Base-by-base conservation (phyloP, 345 rosid species). In the Mallotus nudiflorus region DNA sequence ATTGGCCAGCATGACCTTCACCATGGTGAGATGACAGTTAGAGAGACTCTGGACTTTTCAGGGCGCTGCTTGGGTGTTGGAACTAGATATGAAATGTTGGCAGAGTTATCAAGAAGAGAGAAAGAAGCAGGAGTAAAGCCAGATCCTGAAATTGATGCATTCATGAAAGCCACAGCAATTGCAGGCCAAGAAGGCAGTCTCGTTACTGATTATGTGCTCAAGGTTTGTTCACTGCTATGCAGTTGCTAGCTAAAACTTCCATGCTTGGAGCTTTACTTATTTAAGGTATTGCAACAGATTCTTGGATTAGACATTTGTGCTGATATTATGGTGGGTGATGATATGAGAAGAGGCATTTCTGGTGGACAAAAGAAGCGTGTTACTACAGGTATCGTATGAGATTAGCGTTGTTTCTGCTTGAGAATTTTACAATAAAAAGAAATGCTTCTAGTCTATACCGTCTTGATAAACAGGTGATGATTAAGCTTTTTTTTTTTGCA, bases 361-460 rank as follows among this genome's bases (percentile, higher is more conserved):
- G 92, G 92, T 3, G 89, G 92, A 53, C 88, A 87, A 52, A 85
- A 82, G 82, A 85, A 85, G 67, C 82, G 91, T 8, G 85, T 85
- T 19, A 87, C 87, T 28, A 87, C 88, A 8, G 91, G 91, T 76
- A 69, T 20, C 50, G 13, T 6, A 4, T 44, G 18, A 49, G 48
- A 61, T 28, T 68, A 42, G 4, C 46, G 9, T 3, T 3, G 11
- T 42, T 42, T 42, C 46, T 42, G 46, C 46, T 42, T 9, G 1
- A 9, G 9, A 42, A 42, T 12, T 4, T 42, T 42, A 1, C 14
- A 9, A 42, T 4, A 4, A 4, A 39, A 4, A 4, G 42, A 9
- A 39, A 39, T 4, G 42, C 9, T 39, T 39, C 9, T 4, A 39
- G 42, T 39, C 9, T 39, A 4, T 39, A 9, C 42, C 42, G 4